These are phyloP conservation scores for Cutaneotrichosporon arboriforme DNA, from an alignment of 1,284 basidiomycete species.

Conservation along the genomic window DNA sequence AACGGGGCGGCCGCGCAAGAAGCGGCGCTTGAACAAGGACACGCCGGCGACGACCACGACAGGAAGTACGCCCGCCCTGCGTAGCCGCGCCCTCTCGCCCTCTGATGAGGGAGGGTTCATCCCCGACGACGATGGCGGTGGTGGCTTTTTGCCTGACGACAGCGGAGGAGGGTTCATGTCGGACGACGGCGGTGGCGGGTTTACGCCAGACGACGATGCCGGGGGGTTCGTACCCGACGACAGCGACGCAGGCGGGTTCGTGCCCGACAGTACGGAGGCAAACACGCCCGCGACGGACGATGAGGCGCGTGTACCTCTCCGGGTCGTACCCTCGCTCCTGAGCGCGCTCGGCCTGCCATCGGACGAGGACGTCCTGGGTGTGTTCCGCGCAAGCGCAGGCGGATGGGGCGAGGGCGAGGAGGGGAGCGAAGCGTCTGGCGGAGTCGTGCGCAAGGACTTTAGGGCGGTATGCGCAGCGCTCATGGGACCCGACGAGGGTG, in stretches of 20 bases:
- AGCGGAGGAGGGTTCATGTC: slow-evolving; percentile 15
- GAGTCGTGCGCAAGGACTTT: slow-evolving; percentile 35
- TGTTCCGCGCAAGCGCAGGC: slow-evolving; percentile 39
- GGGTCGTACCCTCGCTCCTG: slow-evolving; percentile 33
- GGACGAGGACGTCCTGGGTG: slow-evolving; percentile 44
- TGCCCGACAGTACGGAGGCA: slow-evolving; percentile 6
- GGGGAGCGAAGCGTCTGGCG: neutral
- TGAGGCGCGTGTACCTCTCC: slow-evolving; percentile 27
- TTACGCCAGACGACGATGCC: slow-evolving; percentile 12
- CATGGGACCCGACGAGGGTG: slow-evolving; percentile 32
- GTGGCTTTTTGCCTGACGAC: slow-evolving; percentile 23
- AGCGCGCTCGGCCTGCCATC: slow-evolving; percentile 35
- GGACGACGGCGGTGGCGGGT: slow-evolving; percentile 13
- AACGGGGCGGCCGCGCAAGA: slow-evolving; percentile 4
- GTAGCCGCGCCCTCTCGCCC: too few species aligned
- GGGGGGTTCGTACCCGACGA: too few species aligned
- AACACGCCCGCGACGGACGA: neutral
- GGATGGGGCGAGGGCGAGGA: slow-evolving; percentile 34
- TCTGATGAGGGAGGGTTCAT: slow-evolving; percentile 20
- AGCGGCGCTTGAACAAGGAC: slow-evolving; percentile 1
- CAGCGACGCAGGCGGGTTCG: slow-evolving; percentile 23
- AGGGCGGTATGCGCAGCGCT: slow-evolving; percentile 44
- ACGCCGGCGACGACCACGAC: neutral
- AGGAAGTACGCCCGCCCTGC: too few species aligned
- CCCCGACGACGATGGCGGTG: slow-evolving; percentile 19